A percentile compares a stretch with the other conserved stretches of the same genome.
phyloP scores from a whole-genome alignment of 208 protist genomes.

The Vickermania ingenoplastis region DNA sequence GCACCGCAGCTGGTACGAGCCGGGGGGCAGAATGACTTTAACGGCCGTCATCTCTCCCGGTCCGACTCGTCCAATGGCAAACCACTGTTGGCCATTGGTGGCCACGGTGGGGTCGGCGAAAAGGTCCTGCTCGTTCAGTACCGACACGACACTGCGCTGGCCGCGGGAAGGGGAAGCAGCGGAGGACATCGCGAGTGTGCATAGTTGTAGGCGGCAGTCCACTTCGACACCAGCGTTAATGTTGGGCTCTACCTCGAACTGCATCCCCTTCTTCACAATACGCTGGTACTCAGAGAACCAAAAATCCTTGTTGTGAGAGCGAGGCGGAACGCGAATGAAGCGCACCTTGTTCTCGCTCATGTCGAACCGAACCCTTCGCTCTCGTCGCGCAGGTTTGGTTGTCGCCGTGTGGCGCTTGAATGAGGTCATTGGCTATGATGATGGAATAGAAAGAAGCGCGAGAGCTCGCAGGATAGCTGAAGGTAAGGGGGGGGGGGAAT shows the following conservation, averaged over 20 bases:
- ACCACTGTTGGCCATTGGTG: conserved; percentile 9
- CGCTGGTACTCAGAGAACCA: conserved; percentile 74
- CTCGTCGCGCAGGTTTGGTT: no score
- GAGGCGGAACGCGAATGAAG: conserved; percentile 60
- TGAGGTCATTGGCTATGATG: conserved; percentile 1
- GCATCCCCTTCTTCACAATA: conserved; percentile 61
- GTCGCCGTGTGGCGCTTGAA: background rate
- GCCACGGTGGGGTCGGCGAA: no score
- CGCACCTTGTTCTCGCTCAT: conserved; percentile 52
- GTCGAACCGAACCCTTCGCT: conserved; percentile 72
- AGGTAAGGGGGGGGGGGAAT: no score
- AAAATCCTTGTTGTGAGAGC: conserved; percentile 58
- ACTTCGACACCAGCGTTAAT: conserved; percentile 53
- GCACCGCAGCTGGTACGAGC: conserved; percentile 55
- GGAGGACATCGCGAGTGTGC: conserved; percentile 21
- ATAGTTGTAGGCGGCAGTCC: conserved; percentile 65
- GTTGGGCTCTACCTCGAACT: conserved; percentile 64
- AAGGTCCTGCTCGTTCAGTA: background rate
- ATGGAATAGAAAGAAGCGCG: no score
- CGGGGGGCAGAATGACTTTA: conserved; percentile 48
- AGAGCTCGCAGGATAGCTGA: no score
- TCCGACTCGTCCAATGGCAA: conserved; percentile 22
- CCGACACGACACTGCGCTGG: background rate
- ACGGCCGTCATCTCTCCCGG: conserved; percentile 22
- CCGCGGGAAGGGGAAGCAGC: conserved; percentile 1